phyloP scores from a whole-genome alignment of 2,329 filamentous ascomycete species.

The Cryphonectria radicalis region DNA sequence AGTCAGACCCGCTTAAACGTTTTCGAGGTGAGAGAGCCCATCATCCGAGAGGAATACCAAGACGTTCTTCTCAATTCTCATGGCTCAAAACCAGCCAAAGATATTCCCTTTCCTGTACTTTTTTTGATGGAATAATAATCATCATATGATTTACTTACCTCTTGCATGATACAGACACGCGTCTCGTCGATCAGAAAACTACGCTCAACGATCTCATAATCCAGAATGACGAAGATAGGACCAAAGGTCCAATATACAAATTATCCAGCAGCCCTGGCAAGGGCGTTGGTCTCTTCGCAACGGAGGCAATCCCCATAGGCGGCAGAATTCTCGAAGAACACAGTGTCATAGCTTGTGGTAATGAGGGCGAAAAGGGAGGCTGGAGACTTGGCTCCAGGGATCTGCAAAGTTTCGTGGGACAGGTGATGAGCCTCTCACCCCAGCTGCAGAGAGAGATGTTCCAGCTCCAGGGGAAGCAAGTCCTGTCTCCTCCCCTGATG shows the following conservation, averaged over 20 bases:
- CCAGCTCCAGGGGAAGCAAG: slow-evolving; percentile 4
- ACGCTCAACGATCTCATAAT: slow-evolving; percentile 3
- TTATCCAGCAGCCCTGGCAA: slow-evolving; percentile 10
- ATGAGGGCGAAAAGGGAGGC: background rate
- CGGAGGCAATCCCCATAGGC: background rate
- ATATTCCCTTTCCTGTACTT: background rate
- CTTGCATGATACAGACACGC: background rate
- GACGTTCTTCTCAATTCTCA: background rate
- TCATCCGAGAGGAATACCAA: background rate
- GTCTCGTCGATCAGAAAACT: background rate
- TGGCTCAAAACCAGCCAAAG: background rate
- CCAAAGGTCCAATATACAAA: background rate
- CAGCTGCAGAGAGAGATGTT: background rate
- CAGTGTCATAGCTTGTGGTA: slow-evolving; percentile 3
- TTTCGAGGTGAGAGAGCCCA: background rate
- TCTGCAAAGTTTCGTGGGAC: slow-evolving; percentile 11
- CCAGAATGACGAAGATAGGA: background rate
- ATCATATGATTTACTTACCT: background rate
- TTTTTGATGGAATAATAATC: background rate
- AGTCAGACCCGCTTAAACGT: background rate
- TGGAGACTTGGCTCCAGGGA: background rate
- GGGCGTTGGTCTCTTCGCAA: slow-evolving; percentile 14
- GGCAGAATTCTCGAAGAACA: slow-evolving; percentile 7
- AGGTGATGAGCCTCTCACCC: slow-evolving; percentile 5
- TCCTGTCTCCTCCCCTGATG: slow-evolving; percentile 7